Evolutionary conservation across 2,329 filamentous ascomycete genomes (phyloP), one percentile per base, ranked within the genome.

Genomic region (Phaeosphaeriaceae sp.): DNA sequence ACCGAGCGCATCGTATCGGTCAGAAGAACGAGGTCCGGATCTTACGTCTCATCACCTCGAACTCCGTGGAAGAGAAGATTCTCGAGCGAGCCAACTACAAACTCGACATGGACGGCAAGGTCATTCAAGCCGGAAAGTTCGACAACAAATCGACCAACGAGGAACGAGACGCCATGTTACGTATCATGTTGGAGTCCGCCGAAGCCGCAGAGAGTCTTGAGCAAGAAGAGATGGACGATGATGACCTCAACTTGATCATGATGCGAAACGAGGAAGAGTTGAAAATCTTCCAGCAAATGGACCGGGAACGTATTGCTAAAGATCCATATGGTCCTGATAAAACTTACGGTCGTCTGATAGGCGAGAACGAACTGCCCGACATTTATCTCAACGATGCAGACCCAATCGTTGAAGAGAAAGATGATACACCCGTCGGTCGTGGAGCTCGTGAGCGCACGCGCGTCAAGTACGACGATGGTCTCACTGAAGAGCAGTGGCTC

Each of bases 21-120:
- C 95, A 99, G 79, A 99, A 99, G 89, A 99, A 99, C 71, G 95
- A 99, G 79, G 95, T 99, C 56, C 91, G 95, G 70, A 99, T 99
- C 77, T 82, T 99, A 60, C 90, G 95, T 79, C 85, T 99, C 47
- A 98, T 99, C 78, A 97, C 91, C 66, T 96, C 93, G 10, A 97
- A 97, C 72, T 98, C 95, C 0, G 94, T 99, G 2, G 95, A 99
- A 80, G 95, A 99, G 80, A 97, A 98, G 84, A 99, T 99, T 75
- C 83, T 99, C 53, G 95, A 98, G 78, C 91, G 94, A 77, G 95
- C 95, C 2, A 91, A 97, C 68, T 99, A 91, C 86, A 99, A 99
- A 86, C 87, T 99, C 65, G 94, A 98, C 78, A 97, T 99, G 91
- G 95, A 99, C 75, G 94, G 95, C 82, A 99, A 99, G 80, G 94